Evolutionary conservation across 129 eudicot genomes (phyloP), one percentile per base, ranked within the genome.

Genomic region (Flaveria sonorensis): DNA sequence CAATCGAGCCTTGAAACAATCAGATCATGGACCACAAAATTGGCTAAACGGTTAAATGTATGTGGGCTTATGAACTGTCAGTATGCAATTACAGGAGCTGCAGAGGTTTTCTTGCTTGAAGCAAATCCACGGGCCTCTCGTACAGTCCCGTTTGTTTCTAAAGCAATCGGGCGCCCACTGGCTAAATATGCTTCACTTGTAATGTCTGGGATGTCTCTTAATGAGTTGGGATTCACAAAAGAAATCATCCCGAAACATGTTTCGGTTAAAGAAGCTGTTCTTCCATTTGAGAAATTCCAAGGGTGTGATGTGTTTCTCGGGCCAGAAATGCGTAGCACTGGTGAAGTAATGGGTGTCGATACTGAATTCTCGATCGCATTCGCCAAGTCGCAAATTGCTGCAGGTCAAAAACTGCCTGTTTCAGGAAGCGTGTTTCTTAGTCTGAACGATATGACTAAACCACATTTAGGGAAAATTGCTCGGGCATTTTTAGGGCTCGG

Each of bases 321-420:
- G 36, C 99, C 99, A 6, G 99, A 94, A 73, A 94, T 94, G 99
- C 99, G 97, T 39, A 91, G 97, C 70, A 94, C 99, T 0, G 97
- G 97, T 15, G 99, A 91, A 81, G 99, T 94, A 28, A 94, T 94
- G 99, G 96, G 96, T 15, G 86, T 94, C 4, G 77, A 70, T 80
- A 82, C 59, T 1, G 96, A 94, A 26, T 85, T 80, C 53, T 57
- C 99, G 1, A 86, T 94, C n/a, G 93, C 99, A 2, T 94, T 94
- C 55, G 97, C 99, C 73, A 87, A 89, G 73, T 91, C 99, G 16
- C 97, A 91, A 57, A 86, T 94, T 55, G 99, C 99, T 6, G 92
- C 99, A 1, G 97, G 99, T 21, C 97, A 91, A 64, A 94, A 89
- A 82, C 85, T 88, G 1, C 99, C 99, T 1, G 75, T 86, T 47